A percentile compares a stretch with the other conserved stretches of the same genome.
phyloP scores from a whole-genome alignment of 371 early-diverging fungal species.

The Mortierella sp. region DNA sequence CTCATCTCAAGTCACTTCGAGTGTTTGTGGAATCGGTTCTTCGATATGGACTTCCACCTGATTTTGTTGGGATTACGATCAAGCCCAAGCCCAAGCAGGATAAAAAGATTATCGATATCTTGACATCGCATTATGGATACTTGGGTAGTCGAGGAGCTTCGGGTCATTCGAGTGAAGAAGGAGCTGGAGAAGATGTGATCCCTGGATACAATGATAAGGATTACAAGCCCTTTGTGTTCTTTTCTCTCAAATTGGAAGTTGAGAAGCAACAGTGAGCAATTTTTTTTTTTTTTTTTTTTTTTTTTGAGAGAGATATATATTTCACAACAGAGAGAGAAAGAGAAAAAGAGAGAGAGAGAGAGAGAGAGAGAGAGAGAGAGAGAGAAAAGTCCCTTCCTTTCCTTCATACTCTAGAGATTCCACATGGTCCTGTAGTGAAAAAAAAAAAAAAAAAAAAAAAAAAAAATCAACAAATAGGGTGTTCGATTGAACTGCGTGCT shows the following conservation, averaged over 20 bases:
- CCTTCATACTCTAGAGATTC: background rate
- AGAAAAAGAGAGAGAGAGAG: no score
- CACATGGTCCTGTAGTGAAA: background rate
- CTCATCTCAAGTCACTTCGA: constrained; percentile 93
- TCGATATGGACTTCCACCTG: constrained; percentile 96
- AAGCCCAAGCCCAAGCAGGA: constrained; percentile 83
- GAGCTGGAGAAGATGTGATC: constrained; percentile 67
- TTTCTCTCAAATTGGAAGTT: constrained; percentile 72
- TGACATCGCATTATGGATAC: constrained; percentile 75
- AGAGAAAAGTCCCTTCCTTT: background rate
- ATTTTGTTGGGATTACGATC: constrained; percentile 88
- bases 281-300: no score
- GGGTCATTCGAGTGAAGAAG: constrained; percentile 50
- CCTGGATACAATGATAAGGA: constrained; percentile 84
- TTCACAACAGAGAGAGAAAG: background rate
- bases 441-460: background rate
- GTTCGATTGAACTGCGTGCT: no score
- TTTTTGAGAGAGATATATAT: no score
- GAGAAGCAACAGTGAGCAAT: constrained; percentile 55
- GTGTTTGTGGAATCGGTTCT: constrained; percentile 96
- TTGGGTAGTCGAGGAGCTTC: constrained; percentile 63
- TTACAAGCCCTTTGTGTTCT: constrained; percentile 91
- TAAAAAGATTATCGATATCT: constrained; percentile 74
- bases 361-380: no score
- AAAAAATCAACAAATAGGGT: no score